These are phyloP conservation scores for Oxyria digyna DNA, from an alignment of 148 eudicot species.

Conservation along the genomic window DNA sequence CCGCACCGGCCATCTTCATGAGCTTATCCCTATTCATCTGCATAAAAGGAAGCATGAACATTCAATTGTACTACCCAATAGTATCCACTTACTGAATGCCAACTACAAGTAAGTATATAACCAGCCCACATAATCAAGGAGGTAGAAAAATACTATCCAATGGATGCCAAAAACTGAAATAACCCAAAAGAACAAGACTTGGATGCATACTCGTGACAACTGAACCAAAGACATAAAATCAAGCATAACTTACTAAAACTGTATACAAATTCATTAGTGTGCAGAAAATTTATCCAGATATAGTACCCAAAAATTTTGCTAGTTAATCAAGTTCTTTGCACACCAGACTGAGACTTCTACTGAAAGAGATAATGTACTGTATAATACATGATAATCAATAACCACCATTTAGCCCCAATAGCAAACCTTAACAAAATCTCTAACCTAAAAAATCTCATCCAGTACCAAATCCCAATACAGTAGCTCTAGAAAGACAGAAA, in stretches of 20 bases:
- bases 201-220: too few species aligned
- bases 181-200: too few species aligned
- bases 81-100: not conserved
- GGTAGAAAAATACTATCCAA: not conserved
- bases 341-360: not conserved
- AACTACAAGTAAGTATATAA: not conserved
- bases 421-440: not conserved
- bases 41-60: not conserved
- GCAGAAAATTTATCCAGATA: not conserved
- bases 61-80: not conserved
- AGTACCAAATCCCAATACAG: not conserved
- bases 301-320: not conserved
- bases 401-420: too few species aligned
- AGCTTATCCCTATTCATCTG: constrained; percentile 75
- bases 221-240: not conserved
- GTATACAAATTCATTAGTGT: too few species aligned
- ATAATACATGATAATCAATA: too few species aligned
- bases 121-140: not conserved
- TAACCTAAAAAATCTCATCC: not conserved
- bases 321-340: not conserved
- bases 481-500: not conserved
- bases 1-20: constrained; percentile 73
- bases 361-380: too few species aligned
- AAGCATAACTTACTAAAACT: not conserved
- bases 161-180: not conserved